phyloP scores from a whole-genome alignment of 306 rosid species.

The Prosopis cineraria region DNA sequence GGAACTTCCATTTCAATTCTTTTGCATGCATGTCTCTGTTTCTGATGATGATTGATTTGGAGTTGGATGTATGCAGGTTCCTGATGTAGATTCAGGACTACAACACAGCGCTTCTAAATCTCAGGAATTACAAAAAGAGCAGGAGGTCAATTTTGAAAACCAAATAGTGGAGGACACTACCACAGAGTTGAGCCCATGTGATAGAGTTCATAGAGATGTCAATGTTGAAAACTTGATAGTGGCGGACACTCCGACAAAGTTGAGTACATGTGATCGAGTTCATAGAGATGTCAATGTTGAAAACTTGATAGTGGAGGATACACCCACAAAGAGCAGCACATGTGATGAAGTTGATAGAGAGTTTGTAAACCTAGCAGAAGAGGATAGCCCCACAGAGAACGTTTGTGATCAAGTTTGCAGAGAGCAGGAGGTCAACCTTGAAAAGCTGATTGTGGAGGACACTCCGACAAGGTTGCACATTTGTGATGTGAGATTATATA shows the following conservation, averaged over 20 bases:
- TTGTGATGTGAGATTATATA: slow-evolving; percentile 43
- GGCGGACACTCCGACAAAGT: slow-evolving; percentile 3
- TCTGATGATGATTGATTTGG: slow-evolving; percentile 19
- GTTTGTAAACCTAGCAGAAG: background rate
- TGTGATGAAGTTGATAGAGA: slow-evolving; percentile 1
- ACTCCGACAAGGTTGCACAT: slow-evolving; percentile 30
- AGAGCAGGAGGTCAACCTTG: slow-evolving; percentile 24
- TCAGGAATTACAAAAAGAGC: slow-evolving; percentile 1
- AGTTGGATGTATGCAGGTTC: slow-evolving; percentile 37
- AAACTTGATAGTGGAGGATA: background rate
- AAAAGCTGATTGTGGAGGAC: slow-evolving; percentile 23
- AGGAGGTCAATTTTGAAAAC: slow-evolving; percentile 18
- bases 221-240: background rate
- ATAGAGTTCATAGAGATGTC: background rate
- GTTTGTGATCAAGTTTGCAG: slow-evolving; percentile 1
- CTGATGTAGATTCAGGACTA: slow-evolving; percentile 32
- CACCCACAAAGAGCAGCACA: slow-evolving; percentile 27
- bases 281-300: slow-evolving; percentile 8
- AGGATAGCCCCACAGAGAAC: slow-evolving; percentile 27
- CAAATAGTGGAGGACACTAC: slow-evolving; percentile 1
- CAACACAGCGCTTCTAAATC: slow-evolving; percentile 27
- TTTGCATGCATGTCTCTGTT: slow-evolving; percentile 10
- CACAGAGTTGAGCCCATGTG: background rate
- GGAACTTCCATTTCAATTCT: slow-evolving; percentile 18
- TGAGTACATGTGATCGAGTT: background rate